Conservation (phyloP, 768 basidiomycete genomes). For the Trametes meyenii region DNA sequence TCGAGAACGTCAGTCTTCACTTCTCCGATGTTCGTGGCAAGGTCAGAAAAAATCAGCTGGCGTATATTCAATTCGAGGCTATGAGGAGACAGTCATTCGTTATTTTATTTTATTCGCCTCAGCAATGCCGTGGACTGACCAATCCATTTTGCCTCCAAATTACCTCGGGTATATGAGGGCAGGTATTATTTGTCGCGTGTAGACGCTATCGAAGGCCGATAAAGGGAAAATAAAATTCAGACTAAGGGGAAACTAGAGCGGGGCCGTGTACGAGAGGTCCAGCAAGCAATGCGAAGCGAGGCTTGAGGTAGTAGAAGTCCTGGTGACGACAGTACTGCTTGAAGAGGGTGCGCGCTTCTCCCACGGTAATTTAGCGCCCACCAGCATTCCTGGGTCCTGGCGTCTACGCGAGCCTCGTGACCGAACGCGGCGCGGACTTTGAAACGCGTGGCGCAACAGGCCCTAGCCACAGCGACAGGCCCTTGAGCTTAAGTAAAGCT, state of each 20-base stretch:
- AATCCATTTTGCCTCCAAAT: conserved; percentile 12
- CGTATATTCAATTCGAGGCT: conserved; percentile 82
- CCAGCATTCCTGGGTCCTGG: not conserved
- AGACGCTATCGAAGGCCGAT: no score
- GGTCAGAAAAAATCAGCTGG: conserved; percentile 73
- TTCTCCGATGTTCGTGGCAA: conserved; percentile 60
- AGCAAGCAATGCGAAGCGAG: no score
- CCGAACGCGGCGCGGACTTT: conserved; percentile 2
- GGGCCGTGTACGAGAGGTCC: no score
- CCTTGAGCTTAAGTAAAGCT: not conserved
- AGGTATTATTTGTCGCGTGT: not conserved
- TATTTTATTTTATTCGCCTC: no score
- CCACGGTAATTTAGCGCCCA: not conserved
- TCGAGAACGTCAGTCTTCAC: conserved; percentile 38
- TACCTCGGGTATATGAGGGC: not conserved
- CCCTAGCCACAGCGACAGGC: not conserved
- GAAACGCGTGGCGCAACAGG: not conserved
- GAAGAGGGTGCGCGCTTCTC: not conserved
- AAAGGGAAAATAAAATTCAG: no score
- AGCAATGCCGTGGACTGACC: not conserved
- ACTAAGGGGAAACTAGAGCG: no score
- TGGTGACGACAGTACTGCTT: not conserved
- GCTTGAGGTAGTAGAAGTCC: no score
- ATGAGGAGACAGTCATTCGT: not conserved
- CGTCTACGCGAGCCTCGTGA: not conserved